A percentile compares a stretch with the other conserved stretches of the same genome.
These are phyloP conservation scores for Podaxis sp. DNA, from an alignment of 768 basidiomycete species.

Conservation along the genomic window DNA sequence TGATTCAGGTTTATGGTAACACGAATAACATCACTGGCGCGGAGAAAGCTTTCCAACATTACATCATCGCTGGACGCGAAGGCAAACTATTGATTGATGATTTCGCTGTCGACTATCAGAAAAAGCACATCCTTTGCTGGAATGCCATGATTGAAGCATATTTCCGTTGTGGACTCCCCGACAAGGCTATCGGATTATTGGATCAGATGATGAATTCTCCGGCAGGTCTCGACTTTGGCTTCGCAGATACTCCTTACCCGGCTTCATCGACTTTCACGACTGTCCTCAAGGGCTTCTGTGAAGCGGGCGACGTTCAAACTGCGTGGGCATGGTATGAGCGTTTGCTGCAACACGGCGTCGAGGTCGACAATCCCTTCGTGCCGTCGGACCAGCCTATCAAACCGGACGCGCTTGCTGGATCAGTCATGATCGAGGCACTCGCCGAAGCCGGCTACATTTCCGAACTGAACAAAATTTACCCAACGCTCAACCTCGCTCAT, in stretches of 20 bases:
- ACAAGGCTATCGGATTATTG: slow-evolving; percentile 60
- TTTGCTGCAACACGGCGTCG: slow-evolving; percentile 41
- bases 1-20: slow-evolving; percentile 57
- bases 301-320: slow-evolving; percentile 52
- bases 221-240: slow-evolving; percentile 28
- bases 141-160: slow-evolving; percentile 76
- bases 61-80: slow-evolving; percentile 33
- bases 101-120: not conserved
- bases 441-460: slow-evolving; percentile 24
- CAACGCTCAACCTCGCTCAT: slow-evolving; percentile 28
- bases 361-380: slow-evolving; percentile 33
- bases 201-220: slow-evolving; percentile 63
- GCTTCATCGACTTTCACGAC: slow-evolving; percentile 58
- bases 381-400: slow-evolving; percentile 27
- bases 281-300: slow-evolving; percentile 64
- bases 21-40: slow-evolving; percentile 42
- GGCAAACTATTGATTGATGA: slow-evolving; percentile 26
- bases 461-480: slow-evolving; percentile 40
- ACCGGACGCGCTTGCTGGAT: slow-evolving; percentile 57
- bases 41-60: slow-evolving; percentile 62
- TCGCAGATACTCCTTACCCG: slow-evolving; percentile 48
- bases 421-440: slow-evolving; percentile 51
- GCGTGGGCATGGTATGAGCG: slow-evolving; percentile 72
- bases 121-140: slow-evolving; percentile 48
- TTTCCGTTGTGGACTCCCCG: slow-evolving; percentile 58